A percentile compares a stretch with the other conserved stretches of the same genome.
These are phyloP conservation scores for Cephalotrichum gorgonifer DNA, from an alignment of 2,329 filamentous ascomycete species.

Conservation along the genomic window DNA sequence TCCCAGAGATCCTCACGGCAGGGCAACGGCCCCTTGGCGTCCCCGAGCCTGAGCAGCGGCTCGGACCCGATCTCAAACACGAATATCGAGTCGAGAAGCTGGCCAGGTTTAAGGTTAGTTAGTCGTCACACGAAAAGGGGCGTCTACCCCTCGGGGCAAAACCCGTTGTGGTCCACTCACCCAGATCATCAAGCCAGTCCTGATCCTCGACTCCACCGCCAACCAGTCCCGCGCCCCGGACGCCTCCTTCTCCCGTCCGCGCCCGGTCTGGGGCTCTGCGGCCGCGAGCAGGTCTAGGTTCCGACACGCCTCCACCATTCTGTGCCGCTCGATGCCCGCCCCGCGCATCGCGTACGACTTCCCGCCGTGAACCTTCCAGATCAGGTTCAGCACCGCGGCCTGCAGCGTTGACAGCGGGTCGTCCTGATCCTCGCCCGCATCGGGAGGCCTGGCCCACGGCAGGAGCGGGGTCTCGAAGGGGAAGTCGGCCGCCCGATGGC, in stretches of 20 bases:
- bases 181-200: slow-evolving; percentile 9
- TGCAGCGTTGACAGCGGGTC: neutral
- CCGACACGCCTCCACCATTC: neutral
- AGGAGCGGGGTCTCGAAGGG: neutral
- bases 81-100: slow-evolving; percentile 8
- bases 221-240: slow-evolving; percentile 2
- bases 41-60: slow-evolving; percentile 6
- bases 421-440: neutral
- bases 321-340: neutral
- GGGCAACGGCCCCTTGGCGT: slow-evolving; percentile 6
- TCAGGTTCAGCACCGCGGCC: neutral
- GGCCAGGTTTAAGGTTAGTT: neutral
- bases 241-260: too few relatives aligned
- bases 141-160: too few relatives aligned
- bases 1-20: slow-evolving; percentile 8
- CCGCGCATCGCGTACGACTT: neutral
- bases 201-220: neutral
- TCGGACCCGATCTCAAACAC: slow-evolving; percentile 4
- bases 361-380: neutral
- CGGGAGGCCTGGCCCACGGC: neutral
- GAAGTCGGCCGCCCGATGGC: neutral
- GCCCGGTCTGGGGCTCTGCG: neutral
- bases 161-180: slow-evolving; percentile 3
- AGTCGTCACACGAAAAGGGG: too few relatives aligned
- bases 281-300: neutral